Conservation (phyloP, 1,284 basidiomycete genomes). For the Sporisorium exsertum region DNA sequence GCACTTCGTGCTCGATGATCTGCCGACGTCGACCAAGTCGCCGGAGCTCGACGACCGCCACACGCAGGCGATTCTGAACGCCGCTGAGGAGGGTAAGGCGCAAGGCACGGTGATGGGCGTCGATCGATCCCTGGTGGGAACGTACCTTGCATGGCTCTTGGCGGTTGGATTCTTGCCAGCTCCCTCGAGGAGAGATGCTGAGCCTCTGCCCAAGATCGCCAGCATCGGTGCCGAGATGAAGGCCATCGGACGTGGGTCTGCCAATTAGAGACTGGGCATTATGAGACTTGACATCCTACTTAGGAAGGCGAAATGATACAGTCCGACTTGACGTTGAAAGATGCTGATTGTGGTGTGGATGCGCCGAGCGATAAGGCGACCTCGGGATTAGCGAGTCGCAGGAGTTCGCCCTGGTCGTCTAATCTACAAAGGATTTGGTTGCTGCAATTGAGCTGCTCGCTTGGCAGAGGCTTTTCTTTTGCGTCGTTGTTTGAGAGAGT, state of each 20-base stretch:
- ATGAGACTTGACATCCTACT: no score
- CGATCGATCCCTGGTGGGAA: constrained; percentile 80
- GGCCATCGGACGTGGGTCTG: constrained; percentile 67
- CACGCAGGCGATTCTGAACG: constrained; percentile 77
- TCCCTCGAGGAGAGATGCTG: constrained; percentile 30
- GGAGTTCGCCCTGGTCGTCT: no score
- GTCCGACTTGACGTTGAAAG: not conserved
- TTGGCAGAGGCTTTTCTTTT: not conserved
- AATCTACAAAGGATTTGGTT: not conserved
- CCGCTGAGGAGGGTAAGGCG: constrained; percentile 71
- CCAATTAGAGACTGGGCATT: constrained; percentile 38
- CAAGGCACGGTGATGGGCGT: constrained; percentile 77
- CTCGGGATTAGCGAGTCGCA: not conserved
- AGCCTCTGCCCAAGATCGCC: constrained; percentile 57
- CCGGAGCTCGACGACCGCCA: constrained; percentile 91
- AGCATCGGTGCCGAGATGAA: constrained; percentile 48
- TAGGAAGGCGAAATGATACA: no score
- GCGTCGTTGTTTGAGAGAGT: not conserved
- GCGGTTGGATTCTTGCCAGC: constrained; percentile 80
- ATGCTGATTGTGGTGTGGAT: not conserved
- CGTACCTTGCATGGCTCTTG: constrained; percentile 94
- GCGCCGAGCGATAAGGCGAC: not conserved
- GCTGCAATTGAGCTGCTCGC: not conserved
- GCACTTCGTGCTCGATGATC: constrained; percentile 95
- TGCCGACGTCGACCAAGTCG: constrained; percentile 95